Percentiles rank a stretch among this genome's conserved stretches.
Conservation (phyloP, 306 rosid species). For the Gastrolobium villosum region DNA sequence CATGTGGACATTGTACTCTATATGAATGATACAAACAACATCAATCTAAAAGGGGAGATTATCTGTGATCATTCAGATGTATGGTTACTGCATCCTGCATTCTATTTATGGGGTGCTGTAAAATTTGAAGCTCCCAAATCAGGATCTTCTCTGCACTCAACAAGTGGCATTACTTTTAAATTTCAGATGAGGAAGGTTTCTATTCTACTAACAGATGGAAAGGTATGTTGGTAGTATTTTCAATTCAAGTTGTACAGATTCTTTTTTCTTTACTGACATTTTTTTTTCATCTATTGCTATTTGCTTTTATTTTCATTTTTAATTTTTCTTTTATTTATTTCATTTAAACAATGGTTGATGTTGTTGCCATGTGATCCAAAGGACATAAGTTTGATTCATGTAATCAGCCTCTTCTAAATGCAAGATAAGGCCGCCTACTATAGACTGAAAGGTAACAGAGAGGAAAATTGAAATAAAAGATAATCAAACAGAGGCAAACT, state of each 20-base stretch:
- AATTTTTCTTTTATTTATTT: not conserved
- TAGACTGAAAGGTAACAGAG: too few species aligned
- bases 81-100: constrained; percentile 80
- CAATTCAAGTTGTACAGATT: not conserved
- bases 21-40: constrained; percentile 46
- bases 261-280: constrained; percentile 28
- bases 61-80: constrained; percentile 72
- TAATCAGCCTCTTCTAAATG: too few species aligned
- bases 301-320: not conserved
- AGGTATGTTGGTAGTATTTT: constrained; percentile 64
- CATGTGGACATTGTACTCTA: constrained; percentile 56
- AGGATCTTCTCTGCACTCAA: constrained; percentile 62
- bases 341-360: too few species aligned
- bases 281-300: not conserved
- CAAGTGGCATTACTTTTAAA: constrained; percentile 56
- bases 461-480: too few species aligned
- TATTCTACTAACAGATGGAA: constrained; percentile 86
- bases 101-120: constrained; percentile 66
- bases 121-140: constrained; percentile 56
- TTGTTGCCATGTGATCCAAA: too few species aligned
- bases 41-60: constrained; percentile 57
- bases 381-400: too few species aligned
- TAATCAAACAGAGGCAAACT: too few species aligned
- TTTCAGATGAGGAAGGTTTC: constrained; percentile 73
- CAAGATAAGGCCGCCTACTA: too few species aligned